phyloP scores from a whole-genome alignment of 1,139 yeast species.

The Candida dubliniensis region DNA sequence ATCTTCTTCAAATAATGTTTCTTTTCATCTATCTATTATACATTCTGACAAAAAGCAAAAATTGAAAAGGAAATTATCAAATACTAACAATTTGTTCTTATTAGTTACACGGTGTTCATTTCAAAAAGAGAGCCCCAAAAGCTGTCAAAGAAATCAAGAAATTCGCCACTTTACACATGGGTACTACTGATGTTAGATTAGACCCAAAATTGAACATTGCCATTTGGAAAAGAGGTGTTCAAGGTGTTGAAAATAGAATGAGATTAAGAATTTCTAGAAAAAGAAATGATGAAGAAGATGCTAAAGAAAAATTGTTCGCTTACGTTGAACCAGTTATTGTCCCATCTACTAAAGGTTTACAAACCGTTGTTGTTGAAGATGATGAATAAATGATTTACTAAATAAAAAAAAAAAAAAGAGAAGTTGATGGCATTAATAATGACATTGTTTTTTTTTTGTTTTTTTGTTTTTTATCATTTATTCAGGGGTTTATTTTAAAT shows the following conservation, averaged over 20 bases:
- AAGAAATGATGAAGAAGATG: conserved; percentile 99
- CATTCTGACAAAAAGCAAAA: not conserved
- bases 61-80: not conserved
- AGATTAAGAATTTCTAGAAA: conserved; percentile 99
- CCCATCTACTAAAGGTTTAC: conserved; percentile 94
- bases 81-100: conserved; percentile 15
- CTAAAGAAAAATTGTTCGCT: conserved; percentile 97
- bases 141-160: conserved; percentile 99
- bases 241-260: conserved; percentile 97
- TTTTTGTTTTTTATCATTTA: not conserved
- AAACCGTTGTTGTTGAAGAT: conserved; percentile 95
- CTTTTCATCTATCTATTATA: not conserved
- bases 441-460: not conserved
- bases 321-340: conserved; percentile 97
- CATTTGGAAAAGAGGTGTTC: conserved; percentile 99
- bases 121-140: conserved; percentile 99
- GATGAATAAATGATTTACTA: conserved; percentile 24
- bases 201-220: conserved; percentile 98
- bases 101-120: conserved; percentile 94
- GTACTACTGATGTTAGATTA: conserved; percentile 98
- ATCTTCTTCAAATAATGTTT: no score
- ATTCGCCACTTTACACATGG: conserved; percentile 98
- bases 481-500: not conserved
- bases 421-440: no score
- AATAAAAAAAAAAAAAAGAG: no score